phyloP scores from a whole-genome alignment of 371 early-diverging fungal species.

The Quaeritorhiza haematococci region DNA sequence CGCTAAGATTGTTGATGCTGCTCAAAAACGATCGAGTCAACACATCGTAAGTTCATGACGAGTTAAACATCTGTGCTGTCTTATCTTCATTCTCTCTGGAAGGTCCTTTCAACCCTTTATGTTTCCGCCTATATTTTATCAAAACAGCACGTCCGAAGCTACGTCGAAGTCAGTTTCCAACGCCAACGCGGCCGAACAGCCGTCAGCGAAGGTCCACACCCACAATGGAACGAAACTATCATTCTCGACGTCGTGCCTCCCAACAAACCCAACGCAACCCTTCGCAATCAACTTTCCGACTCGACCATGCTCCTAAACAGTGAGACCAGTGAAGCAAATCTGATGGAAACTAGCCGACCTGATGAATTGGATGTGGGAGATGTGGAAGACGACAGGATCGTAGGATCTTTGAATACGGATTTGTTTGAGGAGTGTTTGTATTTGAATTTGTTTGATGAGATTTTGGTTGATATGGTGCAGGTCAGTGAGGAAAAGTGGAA shows the following conservation, averaged over 20 bases:
- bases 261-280: conserved; percentile 2
- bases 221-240: conserved; percentile 49
- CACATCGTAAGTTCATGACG: conserved; percentile 12
- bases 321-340: conserved; percentile 30
- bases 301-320: conserved; percentile 7
- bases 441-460: conserved; percentile 47
- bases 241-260: conserved; percentile 26
- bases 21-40: background rate
- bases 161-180: conserved; percentile 42
- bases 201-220: conserved; percentile 35
- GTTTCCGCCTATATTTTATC: background rate
- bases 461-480: conserved; percentile 35
- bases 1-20: conserved; percentile 11
- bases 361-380: no score
- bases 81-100: conserved; percentile 1
- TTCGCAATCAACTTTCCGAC: background rate
- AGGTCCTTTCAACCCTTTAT: background rate
- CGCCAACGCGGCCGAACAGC: conserved; percentile 24
- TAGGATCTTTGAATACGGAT: no score
- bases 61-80: background rate
- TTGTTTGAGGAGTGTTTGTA: conserved; percentile 29
- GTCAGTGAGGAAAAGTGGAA: conserved; percentile 3
- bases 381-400: no score
- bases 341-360: conserved; percentile 28
- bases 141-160: conserved; percentile 32